A percentile compares a stretch with the other conserved stretches of the same genome.
phyloP scores from a whole-genome alignment of 306 rosid genomes.

The Abrus precatorius region DNA sequence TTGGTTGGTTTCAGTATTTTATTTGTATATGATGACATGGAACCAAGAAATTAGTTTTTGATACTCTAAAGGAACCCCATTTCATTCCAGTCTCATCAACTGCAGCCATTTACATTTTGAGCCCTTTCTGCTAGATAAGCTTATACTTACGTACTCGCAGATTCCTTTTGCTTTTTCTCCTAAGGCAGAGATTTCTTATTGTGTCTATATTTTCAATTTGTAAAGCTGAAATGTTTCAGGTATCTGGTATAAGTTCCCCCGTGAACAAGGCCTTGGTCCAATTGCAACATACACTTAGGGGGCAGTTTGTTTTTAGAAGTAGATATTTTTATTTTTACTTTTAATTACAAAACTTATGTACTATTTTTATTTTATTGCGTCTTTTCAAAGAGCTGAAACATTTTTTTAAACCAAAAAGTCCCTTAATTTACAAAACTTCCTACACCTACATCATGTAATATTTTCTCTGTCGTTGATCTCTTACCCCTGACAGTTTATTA shows the following conservation, averaged over 20 bases:
- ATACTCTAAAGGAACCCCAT: constrained; percentile 23
- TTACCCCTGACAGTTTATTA: not conserved
- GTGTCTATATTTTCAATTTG: not conserved
- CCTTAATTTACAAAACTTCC: constrained; percentile 20
- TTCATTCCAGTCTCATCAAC: constrained; percentile 20
- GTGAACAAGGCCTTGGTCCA: constrained; percentile 10
- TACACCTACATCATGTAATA: constrained; percentile 59
- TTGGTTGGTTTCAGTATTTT: constrained; percentile 42
- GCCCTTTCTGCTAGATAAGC: constrained; percentile 29
- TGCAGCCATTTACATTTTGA: constrained; percentile 7
- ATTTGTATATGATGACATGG: constrained; percentile 50
- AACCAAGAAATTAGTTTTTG: constrained; percentile 40
- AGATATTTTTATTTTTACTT: too few relatives aligned
- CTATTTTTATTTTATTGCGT: too few relatives aligned
- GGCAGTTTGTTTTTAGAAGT: too few relatives aligned
- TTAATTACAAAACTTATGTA: too few relatives aligned
- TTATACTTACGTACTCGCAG: not conserved
- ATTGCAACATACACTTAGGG: not conserved
- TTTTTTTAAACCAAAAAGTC: too few relatives aligned
- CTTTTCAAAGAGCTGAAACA: too few relatives aligned
- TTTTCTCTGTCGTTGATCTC: constrained; percentile 8
- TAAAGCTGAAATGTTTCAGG: constrained; percentile 12
- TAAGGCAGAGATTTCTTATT: constrained; percentile 13
- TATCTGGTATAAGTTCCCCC: not conserved
- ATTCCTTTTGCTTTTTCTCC: constrained; percentile 14